Evolutionary conservation across 2,329 filamentous ascomycete genomes (phyloP).

Genomic region (Neonectria neomacrospora): DNA sequence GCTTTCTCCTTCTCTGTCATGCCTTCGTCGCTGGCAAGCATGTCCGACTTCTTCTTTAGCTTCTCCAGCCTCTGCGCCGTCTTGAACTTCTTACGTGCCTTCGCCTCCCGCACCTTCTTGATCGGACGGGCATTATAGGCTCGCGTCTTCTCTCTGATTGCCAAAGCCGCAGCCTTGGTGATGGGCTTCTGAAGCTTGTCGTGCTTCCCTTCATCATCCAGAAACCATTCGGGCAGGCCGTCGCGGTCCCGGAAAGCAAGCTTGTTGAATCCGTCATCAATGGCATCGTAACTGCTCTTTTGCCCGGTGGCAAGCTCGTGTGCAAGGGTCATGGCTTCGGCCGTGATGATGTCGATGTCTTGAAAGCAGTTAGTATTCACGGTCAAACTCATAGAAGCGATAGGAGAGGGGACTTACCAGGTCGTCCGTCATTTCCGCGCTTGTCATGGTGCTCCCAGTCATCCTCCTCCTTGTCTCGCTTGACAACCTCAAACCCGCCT

Average conservation of each 20-base stretch:
- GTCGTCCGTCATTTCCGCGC: conserved; percentile 68
- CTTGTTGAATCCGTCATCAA: conserved; percentile 95
- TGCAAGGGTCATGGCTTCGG: conserved; percentile 97
- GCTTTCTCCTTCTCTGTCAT: conserved; percentile 98
- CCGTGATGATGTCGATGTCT: conserved; percentile 99
- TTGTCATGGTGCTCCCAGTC: conserved; percentile 76
- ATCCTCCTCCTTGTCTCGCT: conserved; percentile 55
- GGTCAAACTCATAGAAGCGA: no score
- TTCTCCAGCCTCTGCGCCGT: conserved; percentile 91
- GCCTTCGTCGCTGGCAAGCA: conserved; percentile 88
- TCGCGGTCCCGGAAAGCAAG: conserved; percentile 90
- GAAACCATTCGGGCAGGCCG: conserved; percentile 95
- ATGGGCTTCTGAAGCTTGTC: conserved; percentile 90
- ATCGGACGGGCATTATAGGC: conserved; percentile 95
- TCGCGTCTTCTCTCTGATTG: conserved; percentile 93
- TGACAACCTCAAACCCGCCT: conserved; percentile 71
- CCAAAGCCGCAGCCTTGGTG: conserved; percentile 85
- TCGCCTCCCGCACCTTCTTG: conserved; percentile 98
- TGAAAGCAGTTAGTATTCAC: conserved; percentile 14
- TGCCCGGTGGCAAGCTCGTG: conserved; percentile 90
- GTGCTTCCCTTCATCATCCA: conserved; percentile 90
- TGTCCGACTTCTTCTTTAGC: conserved; percentile 94
- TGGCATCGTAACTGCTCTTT: conserved; percentile 79
- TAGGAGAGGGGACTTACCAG: conserved; percentile 56
- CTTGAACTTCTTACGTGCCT: conserved; percentile 97